Evolutionary conservation across 257 asterid genomes (phyloP).

Genomic region (Rehmannia glutinosa): DNA sequence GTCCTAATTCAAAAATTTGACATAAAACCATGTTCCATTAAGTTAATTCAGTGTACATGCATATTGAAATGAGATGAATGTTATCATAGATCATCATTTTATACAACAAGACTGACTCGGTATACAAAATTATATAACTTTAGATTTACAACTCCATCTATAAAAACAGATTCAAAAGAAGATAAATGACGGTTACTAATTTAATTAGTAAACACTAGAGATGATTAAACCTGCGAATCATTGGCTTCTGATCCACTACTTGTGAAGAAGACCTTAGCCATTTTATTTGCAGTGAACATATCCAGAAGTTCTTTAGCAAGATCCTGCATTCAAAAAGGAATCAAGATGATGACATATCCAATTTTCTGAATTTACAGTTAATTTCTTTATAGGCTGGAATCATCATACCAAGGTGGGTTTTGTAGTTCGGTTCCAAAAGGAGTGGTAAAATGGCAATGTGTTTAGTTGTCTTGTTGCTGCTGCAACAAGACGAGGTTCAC

Average conservation of each 20-base stretch:
- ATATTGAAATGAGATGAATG: too few relatives aligned
- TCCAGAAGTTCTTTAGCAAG: slow-evolving; percentile 80
- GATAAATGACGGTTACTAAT: too few relatives aligned
- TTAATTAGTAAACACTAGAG: not conserved
- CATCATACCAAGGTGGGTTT: slow-evolving; percentile 75
- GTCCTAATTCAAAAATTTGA: too few relatives aligned
- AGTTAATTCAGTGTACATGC: too few relatives aligned
- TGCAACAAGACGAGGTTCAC: slow-evolving; percentile 80
- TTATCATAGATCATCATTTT: too few relatives aligned
- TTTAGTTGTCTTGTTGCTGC: slow-evolving; percentile 90
- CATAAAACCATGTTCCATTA: too few relatives aligned
- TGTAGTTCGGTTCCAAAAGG: slow-evolving; percentile 96
- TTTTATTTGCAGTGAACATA: slow-evolving; percentile 65
- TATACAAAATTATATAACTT: too few relatives aligned
- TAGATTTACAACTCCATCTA: not conserved
- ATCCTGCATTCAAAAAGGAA: slow-evolving; percentile 44
- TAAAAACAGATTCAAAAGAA: too few relatives aligned
- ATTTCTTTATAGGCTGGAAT: not conserved
- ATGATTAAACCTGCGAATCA: slow-evolving; percentile 71
- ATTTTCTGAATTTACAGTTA: not conserved
- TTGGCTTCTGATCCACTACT: slow-evolving; percentile 98
- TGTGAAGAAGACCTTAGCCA: slow-evolving; percentile 89
- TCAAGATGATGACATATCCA: not conserved
- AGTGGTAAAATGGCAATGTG: slow-evolving; percentile 90
- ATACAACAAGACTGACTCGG: too few relatives aligned